phyloP scores from a whole-genome alignment of 768 basidiomycete genomes.

The Lentinus brumalis region DNA sequence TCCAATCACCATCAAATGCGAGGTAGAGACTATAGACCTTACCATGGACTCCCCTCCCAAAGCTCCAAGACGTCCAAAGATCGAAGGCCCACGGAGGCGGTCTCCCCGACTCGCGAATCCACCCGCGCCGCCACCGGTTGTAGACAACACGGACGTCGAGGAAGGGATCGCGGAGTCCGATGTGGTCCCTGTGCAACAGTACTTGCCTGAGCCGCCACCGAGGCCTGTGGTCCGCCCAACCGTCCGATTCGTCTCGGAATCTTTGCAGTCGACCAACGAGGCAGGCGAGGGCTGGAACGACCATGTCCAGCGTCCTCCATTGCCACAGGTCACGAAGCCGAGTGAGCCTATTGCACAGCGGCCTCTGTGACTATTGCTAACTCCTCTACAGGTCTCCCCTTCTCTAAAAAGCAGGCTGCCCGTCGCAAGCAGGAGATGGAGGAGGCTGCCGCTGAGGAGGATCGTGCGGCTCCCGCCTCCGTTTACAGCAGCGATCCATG shows the following conservation, averaged over 20 bases:
- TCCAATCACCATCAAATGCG: background rate
- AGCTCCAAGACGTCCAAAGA: background rate
- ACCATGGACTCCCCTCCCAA: conserved; percentile 36
- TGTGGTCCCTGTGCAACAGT: background rate
- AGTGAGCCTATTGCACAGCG: background rate
- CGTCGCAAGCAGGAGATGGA: background rate
- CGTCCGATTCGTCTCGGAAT: background rate
- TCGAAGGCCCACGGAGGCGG: background rate
- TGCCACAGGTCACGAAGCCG: background rate
- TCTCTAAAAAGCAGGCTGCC: background rate
- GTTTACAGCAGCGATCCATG: conserved; percentile 10
- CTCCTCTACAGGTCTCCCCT: background rate
- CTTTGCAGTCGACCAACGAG: background rate
- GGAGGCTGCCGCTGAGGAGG: background rate
- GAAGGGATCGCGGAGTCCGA: background rate
- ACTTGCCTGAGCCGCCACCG: background rate
- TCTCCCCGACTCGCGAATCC: background rate
- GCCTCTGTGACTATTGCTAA: background rate
- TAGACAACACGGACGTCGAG: background rate
- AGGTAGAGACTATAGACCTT: conserved; percentile 46
- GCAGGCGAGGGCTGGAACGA: background rate
- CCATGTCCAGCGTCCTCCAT: background rate
- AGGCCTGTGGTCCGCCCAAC: background rate
- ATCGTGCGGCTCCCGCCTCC: background rate
- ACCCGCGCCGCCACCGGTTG: no score